These are phyloP conservation scores for Rosa rugosa DNA, from an alignment of 306 rosid genomes.

Conservation along the genomic window DNA sequence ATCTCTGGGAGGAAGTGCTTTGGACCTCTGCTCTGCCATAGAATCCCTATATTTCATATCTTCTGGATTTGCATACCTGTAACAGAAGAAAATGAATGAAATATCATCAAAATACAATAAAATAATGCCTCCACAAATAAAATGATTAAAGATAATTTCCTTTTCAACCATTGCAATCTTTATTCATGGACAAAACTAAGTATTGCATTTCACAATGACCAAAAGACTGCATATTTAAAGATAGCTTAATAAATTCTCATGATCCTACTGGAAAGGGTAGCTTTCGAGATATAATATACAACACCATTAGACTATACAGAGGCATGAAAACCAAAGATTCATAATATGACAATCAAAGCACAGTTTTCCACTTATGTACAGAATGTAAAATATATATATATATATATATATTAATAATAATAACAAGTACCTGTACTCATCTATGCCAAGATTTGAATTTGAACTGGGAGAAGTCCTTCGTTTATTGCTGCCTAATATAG, in stretches of 20 bases:
- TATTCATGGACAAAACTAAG: neutral
- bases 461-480: conserved; percentile 71
- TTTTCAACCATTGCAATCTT: neutral
- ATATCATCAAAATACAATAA: neutral
- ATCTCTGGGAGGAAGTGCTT: conserved; percentile 53
- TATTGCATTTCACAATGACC: neutral
- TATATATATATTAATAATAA: neutral
- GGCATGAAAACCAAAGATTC: neutral
- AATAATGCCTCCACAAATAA: neutral
- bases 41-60: conserved; percentile 68
- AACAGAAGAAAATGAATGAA: conserved; percentile 21
- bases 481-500: conserved; percentile 51
- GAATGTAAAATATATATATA: too few relatives aligned
- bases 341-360: conserved; percentile 5
- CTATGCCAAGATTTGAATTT: conserved; percentile 52
- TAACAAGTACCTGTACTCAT: conserved; percentile 65
- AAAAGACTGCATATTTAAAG: neutral
- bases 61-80: conserved; percentile 64
- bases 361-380: conserved; percentile 7
- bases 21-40: conserved; percentile 55
- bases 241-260: neutral
- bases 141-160: neutral
- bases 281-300: neutral
- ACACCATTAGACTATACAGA: neutral
- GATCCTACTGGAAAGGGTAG: neutral